These are phyloP conservation scores for Nannochloris sp. DNA, from an alignment of 139 green algal genomes.

Conservation along the genomic window DNA sequence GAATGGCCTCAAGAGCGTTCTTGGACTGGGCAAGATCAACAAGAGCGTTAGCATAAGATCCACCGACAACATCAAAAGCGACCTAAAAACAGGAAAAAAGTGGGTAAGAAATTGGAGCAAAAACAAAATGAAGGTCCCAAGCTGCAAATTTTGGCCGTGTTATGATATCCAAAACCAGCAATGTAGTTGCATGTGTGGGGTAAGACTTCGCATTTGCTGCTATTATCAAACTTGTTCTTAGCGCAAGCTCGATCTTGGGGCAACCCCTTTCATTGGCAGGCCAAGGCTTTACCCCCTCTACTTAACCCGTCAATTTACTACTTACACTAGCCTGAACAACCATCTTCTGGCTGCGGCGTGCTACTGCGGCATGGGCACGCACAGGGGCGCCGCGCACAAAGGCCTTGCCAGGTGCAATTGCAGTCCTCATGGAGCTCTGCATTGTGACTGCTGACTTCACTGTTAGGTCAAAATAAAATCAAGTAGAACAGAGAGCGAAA, in stretches of 20 bases:
- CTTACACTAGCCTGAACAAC: background rate
- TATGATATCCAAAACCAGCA: background rate
- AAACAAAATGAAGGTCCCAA: background rate
- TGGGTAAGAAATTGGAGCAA: background rate
- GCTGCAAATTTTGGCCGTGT: background rate
- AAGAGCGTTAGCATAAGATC: conserved; percentile 89
- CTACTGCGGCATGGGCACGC: background rate
- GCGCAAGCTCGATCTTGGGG: background rate
- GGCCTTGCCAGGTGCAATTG: background rate
- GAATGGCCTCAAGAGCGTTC: conserved; percentile 77
- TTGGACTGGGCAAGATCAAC: conserved; percentile 81
- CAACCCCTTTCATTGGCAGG: background rate
- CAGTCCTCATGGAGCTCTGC: conserved; percentile 1
- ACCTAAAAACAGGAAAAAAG: conserved; percentile 1
- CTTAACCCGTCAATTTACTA: background rate
- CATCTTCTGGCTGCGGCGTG: background rate
- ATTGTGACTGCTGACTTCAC: background rate
- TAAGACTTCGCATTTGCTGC: background rate
- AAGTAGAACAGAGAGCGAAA: background rate
- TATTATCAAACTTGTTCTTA: background rate
- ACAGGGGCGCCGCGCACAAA: conserved; percentile 1
- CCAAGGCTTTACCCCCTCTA: background rate
- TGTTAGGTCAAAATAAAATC: background rate
- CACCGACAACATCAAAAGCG: conserved; percentile 40
- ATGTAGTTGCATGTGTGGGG: background rate